Conservation (phyloP, 2,329 filamentous ascomycete genomes). For the Ceratocystis ficicola region DNA sequence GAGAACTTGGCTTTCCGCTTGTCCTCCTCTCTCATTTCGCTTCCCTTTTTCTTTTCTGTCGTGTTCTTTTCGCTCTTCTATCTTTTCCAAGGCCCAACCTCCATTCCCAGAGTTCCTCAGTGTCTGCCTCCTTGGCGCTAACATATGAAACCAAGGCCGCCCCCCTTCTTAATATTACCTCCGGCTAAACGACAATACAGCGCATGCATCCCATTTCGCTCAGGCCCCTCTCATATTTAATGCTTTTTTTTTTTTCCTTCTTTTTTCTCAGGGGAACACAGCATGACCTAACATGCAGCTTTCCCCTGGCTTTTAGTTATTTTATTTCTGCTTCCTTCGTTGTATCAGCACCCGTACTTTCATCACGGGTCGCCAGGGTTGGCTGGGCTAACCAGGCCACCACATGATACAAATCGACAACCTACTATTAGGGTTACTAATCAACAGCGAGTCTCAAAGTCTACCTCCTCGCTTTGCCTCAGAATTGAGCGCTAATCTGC, state of each 20-base stretch:
- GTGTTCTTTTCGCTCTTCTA: background rate
- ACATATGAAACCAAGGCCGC: slow-evolving; percentile 8
- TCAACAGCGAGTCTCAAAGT: background rate
- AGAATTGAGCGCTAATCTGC: slow-evolving; percentile 6
- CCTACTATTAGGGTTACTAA: background rate
- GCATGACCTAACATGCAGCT: background rate
- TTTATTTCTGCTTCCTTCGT: background rate
- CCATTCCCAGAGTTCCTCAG: background rate
- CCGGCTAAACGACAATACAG: slow-evolving; percentile 12
- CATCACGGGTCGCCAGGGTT: background rate
- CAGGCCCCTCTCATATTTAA: background rate
- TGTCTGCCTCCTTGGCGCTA: slow-evolving; percentile 4
- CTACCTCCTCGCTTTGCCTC: slow-evolving; percentile 2
- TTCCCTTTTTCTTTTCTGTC: background rate
- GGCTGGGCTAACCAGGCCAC: background rate
- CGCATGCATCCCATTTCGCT: background rate
- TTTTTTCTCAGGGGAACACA: background rate
- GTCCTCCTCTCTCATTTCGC: background rate
- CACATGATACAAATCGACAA: background rate
- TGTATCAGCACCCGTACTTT: background rate
- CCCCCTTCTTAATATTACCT: slow-evolving; percentile 17
- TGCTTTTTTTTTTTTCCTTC: background rate
- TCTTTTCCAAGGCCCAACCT: background rate
- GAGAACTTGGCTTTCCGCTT: background rate
- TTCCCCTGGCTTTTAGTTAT: background rate